Evolutionary conservation across 129 eudicot species (phyloP), one percentile per base, ranked within the genome.

Genomic region (Flaveria sonorensis): DNA sequence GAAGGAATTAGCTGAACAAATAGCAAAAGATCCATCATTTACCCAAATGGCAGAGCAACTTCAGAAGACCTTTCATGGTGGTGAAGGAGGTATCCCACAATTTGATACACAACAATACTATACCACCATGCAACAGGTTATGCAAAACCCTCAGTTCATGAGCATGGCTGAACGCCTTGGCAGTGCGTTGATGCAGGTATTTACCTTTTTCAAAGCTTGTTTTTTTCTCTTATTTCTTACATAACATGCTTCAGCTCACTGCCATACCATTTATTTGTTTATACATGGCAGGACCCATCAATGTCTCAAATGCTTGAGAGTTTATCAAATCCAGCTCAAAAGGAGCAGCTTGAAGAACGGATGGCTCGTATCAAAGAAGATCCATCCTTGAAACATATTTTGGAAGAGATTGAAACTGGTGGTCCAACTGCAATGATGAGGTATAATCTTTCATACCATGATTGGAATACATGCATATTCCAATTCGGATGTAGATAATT

Each of bases 381-480:
- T 86, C 98, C 98, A 51, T 68, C 97, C 10, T 80, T 94, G 87
- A 94, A 89, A 76, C 96, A 91, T 73, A 91, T 94, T 80, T 80
- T 94, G 46, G 98, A 94, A 2, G 98, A 94, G 73, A 94, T 94
- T 28, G 98, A 94, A 84, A 84, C 67, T 2, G 98, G 98, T 57
- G 98, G 97, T 36, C 98, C 97, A 20, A 85, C 98, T 83, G 98
- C 98, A 68, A 94, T 94, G 98, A 94, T 94, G 98, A 94, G 84
- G 98, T 94, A 56, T 42, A 68, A 2, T 59, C 65, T 76, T 75
- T 52, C 75, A 28, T 56, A 57, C 57, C 60, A 55, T 45, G 56
- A 45, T 57, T 43, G 4, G 0, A 19, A 18, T 69, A 19, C 76
- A 69, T 42, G 26, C 45, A 9, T 43, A 18, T 68, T 77, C 48